Base-by-base conservation (phyloP, 2,329 filamentous ascomycete species). In the Gremmenia infestans region DNA sequence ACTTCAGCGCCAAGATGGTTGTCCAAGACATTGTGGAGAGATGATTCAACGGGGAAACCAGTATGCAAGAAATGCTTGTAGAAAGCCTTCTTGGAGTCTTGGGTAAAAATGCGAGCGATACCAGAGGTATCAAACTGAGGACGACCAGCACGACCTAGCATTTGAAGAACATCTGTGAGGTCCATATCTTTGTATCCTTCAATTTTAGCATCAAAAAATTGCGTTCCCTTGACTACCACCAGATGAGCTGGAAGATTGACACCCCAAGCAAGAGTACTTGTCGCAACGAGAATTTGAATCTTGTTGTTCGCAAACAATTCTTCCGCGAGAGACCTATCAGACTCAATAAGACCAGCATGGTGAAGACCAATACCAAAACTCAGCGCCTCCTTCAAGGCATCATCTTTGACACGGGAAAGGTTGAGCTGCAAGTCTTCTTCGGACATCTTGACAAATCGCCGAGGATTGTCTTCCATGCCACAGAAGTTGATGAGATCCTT, bases 111-210 rank as follows among this genome's bases (percentile, higher is more conserved):
- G 32, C 93, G 87, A 9, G 94, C 95, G 55, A 99, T 95, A 63
- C 95, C 94, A 0, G 92, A 96, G 53, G 87, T 89, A 72, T 99
- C 94, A 70, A 99, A 99, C 69, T 99, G 94, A 3, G 94, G 94
- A 60, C 94, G 88, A 15, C 94, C 94, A 12, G 94, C 94, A 73
- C 94, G 87, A 64, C 94, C 94, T 28, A 99, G 79, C 94, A 99
- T 99, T 73, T 99, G 94, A 59, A 99, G 76, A 35, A 99, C 94
- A 73, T 99, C 94, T 0, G 94, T 99, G 57, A 99, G 76, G 70
- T 99, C 94, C 95, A 99, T 99, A 72, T 99, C 95, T 69, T 90
- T 94, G 75, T 99, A 99, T 0, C 88, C 93, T 75, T 97, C 94
- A 4, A 90, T 94, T 73, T 99, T 99, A 40, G 94, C 94, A 67